Percentiles rank a stretch among this genome's conserved stretches.
These are phyloP conservation scores for Coemansia nantahalensis DNA, from an alignment of 192 early-diverging fungal species.

Conservation along the genomic window DNA sequence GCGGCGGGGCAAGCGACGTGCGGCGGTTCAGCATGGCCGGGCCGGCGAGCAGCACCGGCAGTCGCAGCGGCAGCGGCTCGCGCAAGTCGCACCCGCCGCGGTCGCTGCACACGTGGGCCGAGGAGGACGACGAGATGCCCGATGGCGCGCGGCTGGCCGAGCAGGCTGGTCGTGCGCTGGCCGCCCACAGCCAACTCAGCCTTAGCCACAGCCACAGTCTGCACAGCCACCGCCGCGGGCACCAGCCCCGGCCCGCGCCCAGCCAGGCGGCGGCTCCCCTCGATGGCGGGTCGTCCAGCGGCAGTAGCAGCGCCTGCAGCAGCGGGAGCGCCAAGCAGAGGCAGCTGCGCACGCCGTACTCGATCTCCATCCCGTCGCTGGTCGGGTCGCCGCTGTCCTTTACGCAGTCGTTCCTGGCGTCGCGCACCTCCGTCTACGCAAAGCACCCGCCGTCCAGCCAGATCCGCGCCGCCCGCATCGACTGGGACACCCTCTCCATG, in stretches of 20 bases:
- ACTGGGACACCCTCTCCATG: constrained; percentile 52
- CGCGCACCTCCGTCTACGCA: constrained; percentile 48
- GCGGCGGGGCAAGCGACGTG: not conserved
- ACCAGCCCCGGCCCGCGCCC: too few relatives aligned
- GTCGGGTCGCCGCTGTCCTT: constrained; percentile 51
- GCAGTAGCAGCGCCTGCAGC: constrained; percentile 14
- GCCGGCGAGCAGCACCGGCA: constrained; percentile 20
- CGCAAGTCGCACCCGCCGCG: constrained; percentile 29
- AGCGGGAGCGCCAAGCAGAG: constrained; percentile 16
- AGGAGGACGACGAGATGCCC: constrained; percentile 39
- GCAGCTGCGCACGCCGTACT: constrained; percentile 39
- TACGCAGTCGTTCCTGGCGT: constrained; percentile 49
- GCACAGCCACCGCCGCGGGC: constrained; percentile 3
- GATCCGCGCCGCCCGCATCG: constrained; percentile 50
- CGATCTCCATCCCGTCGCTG: constrained; percentile 47
- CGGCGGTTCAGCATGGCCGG: constrained; percentile 43
- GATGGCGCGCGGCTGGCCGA: constrained; percentile 4
- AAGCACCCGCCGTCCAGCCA: constrained; percentile 50
- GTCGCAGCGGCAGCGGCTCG: constrained; percentile 12
- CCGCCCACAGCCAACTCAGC: too few relatives aligned
- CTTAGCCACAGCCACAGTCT: not conserved
- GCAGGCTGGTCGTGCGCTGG: not conserved
- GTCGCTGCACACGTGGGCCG: constrained; percentile 49
- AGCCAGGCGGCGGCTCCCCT: too few relatives aligned
- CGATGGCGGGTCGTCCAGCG: constrained; percentile 28